Base-by-base conservation (phyloP, 345 rosid species). In the Hibiscus mutabilis region DNA sequence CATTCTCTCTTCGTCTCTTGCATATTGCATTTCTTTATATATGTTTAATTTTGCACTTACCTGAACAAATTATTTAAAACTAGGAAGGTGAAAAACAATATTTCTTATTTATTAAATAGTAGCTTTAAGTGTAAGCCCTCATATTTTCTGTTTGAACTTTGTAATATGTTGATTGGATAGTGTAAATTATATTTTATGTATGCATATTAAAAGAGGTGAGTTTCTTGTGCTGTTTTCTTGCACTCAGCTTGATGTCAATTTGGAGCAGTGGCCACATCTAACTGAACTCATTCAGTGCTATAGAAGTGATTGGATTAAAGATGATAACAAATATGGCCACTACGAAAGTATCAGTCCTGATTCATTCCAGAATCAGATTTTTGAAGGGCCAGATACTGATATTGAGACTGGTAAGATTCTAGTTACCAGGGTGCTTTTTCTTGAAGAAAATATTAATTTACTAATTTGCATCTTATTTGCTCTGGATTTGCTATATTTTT, bases 371-470 rank as follows among this genome's bases (percentile, higher is more conserved):
- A 90, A 68, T 78, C 99, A 95, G 82, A 86, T 95, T 66, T 95
- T 86, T 77, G 99, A 95, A 86, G 99, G 97, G 15, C 98, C 97
- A 0, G 99, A 95, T 75, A 95, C 98, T 27, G 98, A 95, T 81
- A 77, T 90, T 51, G 98, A 92, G 86, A 95, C 96, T 14, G 98
- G 99, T 95, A 76, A 11, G 40, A 29, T 75, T 70, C 35, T 16
- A 49, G 4, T 22, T n/a, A 4, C 7, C 19, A n/a, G 9, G 69
- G 1, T 64, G 19, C 25, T 60, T n/a, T 60, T 16, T 25, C 64
- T 21, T 40, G 33, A 2, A 14, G 33, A 21, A 7, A 5, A 12
- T 12, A 9, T 27, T 31, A 19, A 37, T 56, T 16, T 37, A 47
- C 29, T 6, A 21, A 37, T 64, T 7, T n/a, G 12, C 46, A 37